Percentiles rank a stretch among this genome's conserved stretches.
Conservation (phyloP, 2,329 filamentous ascomycete genomes). For the Clonostachys chloroleuca region DNA sequence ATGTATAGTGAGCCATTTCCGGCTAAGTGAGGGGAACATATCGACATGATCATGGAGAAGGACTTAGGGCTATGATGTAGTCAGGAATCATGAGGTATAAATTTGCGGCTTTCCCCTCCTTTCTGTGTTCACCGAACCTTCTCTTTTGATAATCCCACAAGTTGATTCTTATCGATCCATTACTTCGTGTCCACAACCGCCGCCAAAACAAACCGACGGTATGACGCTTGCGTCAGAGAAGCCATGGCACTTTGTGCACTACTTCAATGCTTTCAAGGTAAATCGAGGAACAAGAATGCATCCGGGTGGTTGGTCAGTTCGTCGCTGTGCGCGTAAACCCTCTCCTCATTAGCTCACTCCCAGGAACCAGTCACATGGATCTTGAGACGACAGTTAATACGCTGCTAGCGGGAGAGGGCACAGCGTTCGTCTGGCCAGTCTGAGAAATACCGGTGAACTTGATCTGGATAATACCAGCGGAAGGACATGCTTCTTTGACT, state of each 20-base stretch:
- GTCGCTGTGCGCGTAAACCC: no score
- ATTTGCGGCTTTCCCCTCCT: no score
- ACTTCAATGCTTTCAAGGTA: slow-evolving; percentile 33
- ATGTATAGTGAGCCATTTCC: no score
- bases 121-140: neutral
- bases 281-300: slow-evolving; percentile 35
- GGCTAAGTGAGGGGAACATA: no score
- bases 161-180: neutral
- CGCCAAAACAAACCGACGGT: neutral
- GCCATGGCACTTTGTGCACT: slow-evolving; percentile 20
- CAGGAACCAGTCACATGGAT: no score
- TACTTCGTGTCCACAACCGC: no score
- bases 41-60: no score
- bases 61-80: no score
- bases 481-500: slow-evolving; percentile 75
- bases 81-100: no score
- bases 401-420: no score
- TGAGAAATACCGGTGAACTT: slow-evolving; percentile 82
- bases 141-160: neutral
- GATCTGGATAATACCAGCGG: slow-evolving; percentile 86
- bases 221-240: slow-evolving; percentile 9
- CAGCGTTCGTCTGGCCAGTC: slow-evolving; percentile 22
- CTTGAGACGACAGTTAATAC: no score
- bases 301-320: slow-evolving; percentile 34
- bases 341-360: no score